Evolutionary conservation across 176 grass and related monocot species (phyloP).

Genomic region (Ensete glaucum): DNA sequence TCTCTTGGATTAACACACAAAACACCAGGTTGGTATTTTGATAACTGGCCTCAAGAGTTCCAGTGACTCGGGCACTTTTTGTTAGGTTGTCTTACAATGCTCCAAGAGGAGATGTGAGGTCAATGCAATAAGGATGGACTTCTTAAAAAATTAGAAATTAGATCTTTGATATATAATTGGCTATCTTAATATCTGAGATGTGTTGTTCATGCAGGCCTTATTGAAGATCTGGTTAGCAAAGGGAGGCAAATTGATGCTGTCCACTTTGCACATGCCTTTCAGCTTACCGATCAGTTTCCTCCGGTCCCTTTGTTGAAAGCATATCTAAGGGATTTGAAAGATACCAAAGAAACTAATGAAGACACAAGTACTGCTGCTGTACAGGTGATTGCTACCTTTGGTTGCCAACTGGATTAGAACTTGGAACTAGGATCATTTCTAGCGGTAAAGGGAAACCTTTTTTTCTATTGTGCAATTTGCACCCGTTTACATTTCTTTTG

Average conservation of each 20-base stretch:
- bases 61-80: slow-evolving; percentile 32
- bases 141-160: not conserved
- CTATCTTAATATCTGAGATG: not conserved
- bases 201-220: slow-evolving; percentile 38
- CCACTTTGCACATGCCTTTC: slow-evolving; percentile 64
- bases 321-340: slow-evolving; percentile 51
- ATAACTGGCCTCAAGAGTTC: slow-evolving; percentile 36
- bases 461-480: not conserved
- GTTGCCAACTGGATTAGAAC: not conserved
- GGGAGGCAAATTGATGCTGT: slow-evolving; percentile 80
- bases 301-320: slow-evolving; percentile 48
- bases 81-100: slow-evolving; percentile 22
- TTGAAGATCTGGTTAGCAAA: slow-evolving; percentile 49
- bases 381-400: slow-evolving; percentile 25
- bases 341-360: slow-evolving; percentile 37
- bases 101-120: slow-evolving; percentile 6
- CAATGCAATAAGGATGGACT: not conserved
- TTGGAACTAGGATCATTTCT: not conserved
- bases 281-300: slow-evolving; percentile 53
- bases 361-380: slow-evolving; percentile 16
- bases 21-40: slow-evolving; percentile 83
- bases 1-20: slow-evolving; percentile 60
- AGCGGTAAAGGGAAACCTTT: not conserved
- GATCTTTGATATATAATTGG: not conserved
- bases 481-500: not conserved